Evolutionary conservation across 23 red algal species (phyloP).

Genomic region (Porphyridium purpureum): DNA sequence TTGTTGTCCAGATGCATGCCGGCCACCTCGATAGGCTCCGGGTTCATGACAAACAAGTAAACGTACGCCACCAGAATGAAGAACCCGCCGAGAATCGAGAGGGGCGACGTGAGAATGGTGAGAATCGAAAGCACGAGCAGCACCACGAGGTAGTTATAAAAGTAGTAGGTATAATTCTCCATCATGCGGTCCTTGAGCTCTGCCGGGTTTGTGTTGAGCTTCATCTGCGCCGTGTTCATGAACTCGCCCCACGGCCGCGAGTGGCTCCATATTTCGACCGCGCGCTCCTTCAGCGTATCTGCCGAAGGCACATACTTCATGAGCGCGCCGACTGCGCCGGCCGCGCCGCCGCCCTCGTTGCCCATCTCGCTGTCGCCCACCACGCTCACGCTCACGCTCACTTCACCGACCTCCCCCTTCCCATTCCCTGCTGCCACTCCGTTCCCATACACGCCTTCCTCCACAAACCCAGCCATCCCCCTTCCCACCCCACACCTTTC

Average conservation of each 20-base stretch:
- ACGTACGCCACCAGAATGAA: slow-evolving; percentile 70
- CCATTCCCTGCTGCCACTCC: too few relatives aligned
- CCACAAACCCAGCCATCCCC: too few relatives aligned
- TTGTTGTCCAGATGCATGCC: slow-evolving; percentile 64
- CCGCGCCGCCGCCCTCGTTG: slow-evolving; percentile 7
- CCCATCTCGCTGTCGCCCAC: too few relatives aligned
- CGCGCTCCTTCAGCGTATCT: slow-evolving; percentile 44
- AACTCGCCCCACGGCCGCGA: slow-evolving; percentile 90
- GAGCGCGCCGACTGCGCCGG: slow-evolving; percentile 17
- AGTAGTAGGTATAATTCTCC: slow-evolving; percentile 78
- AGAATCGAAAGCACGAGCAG: slow-evolving; percentile 57
- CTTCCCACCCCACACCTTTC: too few relatives aligned
- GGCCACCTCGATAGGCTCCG: slow-evolving; percentile 40
- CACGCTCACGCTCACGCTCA: too few relatives aligned
- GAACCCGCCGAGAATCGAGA: slow-evolving; percentile 67
- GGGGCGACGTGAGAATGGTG: slow-evolving; percentile 70
- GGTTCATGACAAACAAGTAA: slow-evolving; percentile 85
- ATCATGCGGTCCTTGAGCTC: slow-evolving; percentile 71
- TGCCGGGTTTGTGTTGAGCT: slow-evolving; percentile 39
- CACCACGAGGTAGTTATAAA: slow-evolving; percentile 80
- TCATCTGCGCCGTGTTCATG: slow-evolving; percentile 78
- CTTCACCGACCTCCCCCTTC: too few relatives aligned
- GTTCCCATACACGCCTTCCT: too few relatives aligned
- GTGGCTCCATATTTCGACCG: slow-evolving; percentile 63
- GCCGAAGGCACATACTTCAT: slow-evolving; percentile 28